phyloP scores from a whole-genome alignment of 2,329 filamentous ascomycete species.

The Aspergillus niger region DNA sequence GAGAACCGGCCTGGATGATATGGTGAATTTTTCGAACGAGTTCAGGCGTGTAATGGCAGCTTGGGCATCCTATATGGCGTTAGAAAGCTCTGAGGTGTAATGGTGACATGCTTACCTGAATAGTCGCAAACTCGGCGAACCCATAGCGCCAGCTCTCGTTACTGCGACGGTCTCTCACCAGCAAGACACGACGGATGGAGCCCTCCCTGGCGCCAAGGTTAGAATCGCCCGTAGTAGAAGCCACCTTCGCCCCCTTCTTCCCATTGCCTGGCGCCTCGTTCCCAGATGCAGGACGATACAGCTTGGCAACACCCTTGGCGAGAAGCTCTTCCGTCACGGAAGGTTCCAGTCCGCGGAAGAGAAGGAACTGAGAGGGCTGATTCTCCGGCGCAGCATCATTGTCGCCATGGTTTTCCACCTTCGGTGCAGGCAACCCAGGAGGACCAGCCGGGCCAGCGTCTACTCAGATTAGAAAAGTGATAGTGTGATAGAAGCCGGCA shows the following conservation, averaged over 20 bases:
- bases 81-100: constrained; percentile 1
- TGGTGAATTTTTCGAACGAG: constrained; percentile 73
- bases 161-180: constrained; percentile 71
- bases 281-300: constrained; percentile 61
- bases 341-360: constrained; percentile 70
- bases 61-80: constrained; percentile 60
- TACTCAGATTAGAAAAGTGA: constrained; percentile 18
- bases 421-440: constrained; percentile 43
- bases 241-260: constrained; percentile 52
- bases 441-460: constrained; percentile 34
- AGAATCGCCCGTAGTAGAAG: constrained; percentile 58
- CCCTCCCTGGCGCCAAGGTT: constrained; percentile 71
- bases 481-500: not conserved
- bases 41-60: constrained; percentile 72
- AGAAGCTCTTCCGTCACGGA: constrained; percentile 73
- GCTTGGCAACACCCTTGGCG: constrained; percentile 70
- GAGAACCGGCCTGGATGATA: constrained; percentile 70
- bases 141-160: constrained; percentile 78
- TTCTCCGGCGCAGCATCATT: constrained; percentile 57
- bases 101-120: constrained; percentile 51
- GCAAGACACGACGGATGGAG: constrained; percentile 73
- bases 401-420: constrained; percentile 54
- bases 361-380: constrained; percentile 72
- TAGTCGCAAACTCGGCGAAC: constrained; percentile 78
- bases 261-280: constrained; percentile 40